A percentile compares a stretch with the other conserved stretches of the same genome.
These are phyloP conservation scores for Cystobasidium slooffiae DNA, from an alignment of 1,284 basidiomycete genomes.

Conservation along the genomic window DNA sequence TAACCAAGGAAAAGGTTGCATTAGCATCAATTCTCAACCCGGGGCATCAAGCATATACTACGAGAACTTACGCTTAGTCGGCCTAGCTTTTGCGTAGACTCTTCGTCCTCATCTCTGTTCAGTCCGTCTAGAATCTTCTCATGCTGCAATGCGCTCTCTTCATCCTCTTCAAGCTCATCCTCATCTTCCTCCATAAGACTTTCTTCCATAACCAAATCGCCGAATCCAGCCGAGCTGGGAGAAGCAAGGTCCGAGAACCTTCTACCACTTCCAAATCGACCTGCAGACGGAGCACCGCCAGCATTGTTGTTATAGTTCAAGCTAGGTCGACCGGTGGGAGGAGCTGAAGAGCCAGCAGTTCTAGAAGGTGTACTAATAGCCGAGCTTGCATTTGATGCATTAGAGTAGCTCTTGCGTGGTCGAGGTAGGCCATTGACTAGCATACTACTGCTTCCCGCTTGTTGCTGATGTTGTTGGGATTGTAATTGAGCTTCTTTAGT, in stretches of 20 bases:
- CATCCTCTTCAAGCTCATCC: conserved; percentile 18
- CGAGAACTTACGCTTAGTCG: conserved; percentile 15
- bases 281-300: background rate
- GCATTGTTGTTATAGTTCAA: background rate
- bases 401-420: conserved; percentile 16
- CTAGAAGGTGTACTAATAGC: conserved; percentile 19
- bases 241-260: conserved; percentile 35
- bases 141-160: background rate
- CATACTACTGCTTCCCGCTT: too few relatives aligned
- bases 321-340: conserved; percentile 1
- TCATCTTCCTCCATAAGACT: conserved; percentile 33
- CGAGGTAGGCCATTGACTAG: conserved; percentile 13
- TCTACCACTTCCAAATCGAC: background rate
- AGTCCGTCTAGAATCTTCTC: conserved; percentile 17
- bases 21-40: too few relatives aligned
- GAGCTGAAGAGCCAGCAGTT: conserved; percentile 26
- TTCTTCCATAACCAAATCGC: conserved; percentile 39
- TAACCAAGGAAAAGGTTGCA: too few relatives aligned
- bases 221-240: conserved; percentile 32
- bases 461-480: background rate
- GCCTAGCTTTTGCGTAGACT: conserved; percentile 24
- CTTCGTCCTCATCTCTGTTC: conserved; percentile 18
- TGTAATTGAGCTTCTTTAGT: conserved; percentile 11
- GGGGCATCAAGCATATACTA: background rate
- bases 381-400: conserved; percentile 13